Evolutionary conservation across 768 basidiomycete genomes (phyloP).

Genomic region (Mrakia gelida): DNA sequence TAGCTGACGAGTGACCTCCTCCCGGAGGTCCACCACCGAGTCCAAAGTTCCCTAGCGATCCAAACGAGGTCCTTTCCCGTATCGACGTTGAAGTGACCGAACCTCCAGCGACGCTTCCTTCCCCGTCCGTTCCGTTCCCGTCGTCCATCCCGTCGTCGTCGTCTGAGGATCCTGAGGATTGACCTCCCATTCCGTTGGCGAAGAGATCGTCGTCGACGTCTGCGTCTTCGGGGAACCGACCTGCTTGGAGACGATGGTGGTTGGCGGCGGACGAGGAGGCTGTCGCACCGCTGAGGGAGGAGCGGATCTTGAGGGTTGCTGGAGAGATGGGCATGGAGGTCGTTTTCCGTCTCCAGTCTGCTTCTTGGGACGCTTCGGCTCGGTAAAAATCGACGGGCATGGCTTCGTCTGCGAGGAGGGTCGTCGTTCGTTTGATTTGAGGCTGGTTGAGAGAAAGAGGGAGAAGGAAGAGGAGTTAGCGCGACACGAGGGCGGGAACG

Average conservation of each 20-base stretch:
- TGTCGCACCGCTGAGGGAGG: neutral
- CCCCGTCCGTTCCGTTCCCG: neutral
- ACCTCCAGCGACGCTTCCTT: neutral
- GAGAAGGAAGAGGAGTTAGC: neutral
- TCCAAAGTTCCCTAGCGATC: neutral
- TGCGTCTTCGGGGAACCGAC: constrained; percentile 5
- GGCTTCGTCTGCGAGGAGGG: constrained; percentile 9
- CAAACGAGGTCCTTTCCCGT: constrained; percentile 6
- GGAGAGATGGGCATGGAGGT: constrained; percentile 15
- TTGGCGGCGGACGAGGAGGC: neutral
- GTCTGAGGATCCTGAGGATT: neutral
- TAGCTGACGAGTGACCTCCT: neutral
- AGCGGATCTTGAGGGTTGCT: constrained; percentile 12
- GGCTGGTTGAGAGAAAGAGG: neutral
- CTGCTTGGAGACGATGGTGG: constrained; percentile 9
- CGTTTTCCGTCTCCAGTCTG: constrained; percentile 2
- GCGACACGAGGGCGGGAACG: neutral
- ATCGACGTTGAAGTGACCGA: constrained; percentile 3
- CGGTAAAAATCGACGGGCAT: constrained; percentile 8
- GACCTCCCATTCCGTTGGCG: neutral
- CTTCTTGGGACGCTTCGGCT: constrained; percentile 15
- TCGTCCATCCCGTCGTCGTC: constrained; percentile 19
- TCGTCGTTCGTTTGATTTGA: constrained; percentile 7
- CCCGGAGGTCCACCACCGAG: neutral
- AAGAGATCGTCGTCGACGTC: constrained; percentile 9